Conservation (phyloP, 768 basidiomycete genomes). For the Plicaturopsis crispa region DNA sequence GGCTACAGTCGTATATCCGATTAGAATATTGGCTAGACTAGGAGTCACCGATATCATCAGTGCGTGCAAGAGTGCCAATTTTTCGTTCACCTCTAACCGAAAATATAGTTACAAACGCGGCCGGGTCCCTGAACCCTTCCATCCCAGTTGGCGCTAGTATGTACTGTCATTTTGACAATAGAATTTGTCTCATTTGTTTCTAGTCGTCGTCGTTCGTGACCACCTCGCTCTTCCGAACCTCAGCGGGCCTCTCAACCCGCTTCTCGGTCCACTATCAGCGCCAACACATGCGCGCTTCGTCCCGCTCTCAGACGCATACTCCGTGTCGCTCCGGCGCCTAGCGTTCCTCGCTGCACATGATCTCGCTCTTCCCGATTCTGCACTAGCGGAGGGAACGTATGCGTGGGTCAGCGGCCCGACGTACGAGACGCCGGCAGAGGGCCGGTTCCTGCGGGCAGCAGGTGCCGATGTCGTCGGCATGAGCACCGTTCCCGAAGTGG, state of each 20-base stretch:
- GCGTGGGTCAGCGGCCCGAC: constrained; percentile 90
- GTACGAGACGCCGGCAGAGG: constrained; percentile 87
- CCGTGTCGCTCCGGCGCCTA: constrained; percentile 57
- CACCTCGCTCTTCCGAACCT: constrained; percentile 78
- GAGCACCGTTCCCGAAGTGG: constrained; percentile 88
- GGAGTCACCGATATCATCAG: constrained; percentile 74
- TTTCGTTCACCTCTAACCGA: too few species aligned
- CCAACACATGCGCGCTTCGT: constrained; percentile 69
- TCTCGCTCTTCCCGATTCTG: constrained; percentile 42
- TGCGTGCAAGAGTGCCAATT: too few species aligned
- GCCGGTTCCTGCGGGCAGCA: constrained; percentile 60
- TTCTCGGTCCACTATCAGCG: constrained; percentile 64
- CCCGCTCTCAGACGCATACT: constrained; percentile 81
- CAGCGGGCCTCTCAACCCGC: constrained; percentile 66
- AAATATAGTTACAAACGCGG: constrained; percentile 90
- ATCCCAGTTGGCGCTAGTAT: constrained; percentile 77
- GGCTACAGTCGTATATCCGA: constrained; percentile 65
- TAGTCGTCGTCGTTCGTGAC: constrained; percentile 81
- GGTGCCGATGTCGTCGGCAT: constrained; percentile 93
- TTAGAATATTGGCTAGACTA: constrained; percentile 69
- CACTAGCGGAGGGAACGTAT: constrained; percentile 76
- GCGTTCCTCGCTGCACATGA: constrained; percentile 66
- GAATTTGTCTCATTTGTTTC: not conserved
- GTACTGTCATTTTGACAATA: constrained; percentile 14
- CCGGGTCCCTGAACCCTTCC: constrained; percentile 69